A percentile compares a stretch with the other conserved stretches of the same genome.
Evolutionary conservation across 495 filamentous ascomycete species (phyloP).

Genomic region (Tetracladium marchalianum): DNA sequence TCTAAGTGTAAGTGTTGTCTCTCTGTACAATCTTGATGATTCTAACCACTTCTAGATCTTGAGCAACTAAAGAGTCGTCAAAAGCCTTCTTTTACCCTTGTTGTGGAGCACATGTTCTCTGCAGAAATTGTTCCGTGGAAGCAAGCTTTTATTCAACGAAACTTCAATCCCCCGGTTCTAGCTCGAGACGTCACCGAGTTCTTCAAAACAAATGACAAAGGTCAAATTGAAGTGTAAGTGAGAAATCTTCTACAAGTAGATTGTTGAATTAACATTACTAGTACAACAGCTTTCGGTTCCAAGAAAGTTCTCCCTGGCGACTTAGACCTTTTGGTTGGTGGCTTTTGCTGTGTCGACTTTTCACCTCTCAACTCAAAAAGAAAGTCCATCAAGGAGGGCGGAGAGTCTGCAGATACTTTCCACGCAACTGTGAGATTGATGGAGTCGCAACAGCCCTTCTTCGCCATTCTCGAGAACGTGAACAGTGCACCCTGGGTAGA

Average conservation of each 20-base stretch:
- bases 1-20: constrained; percentile 8
- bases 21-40: neutral
- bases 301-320: constrained; percentile 44
- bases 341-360: constrained; percentile 73
- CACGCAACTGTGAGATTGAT: constrained; percentile 51
- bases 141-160: constrained; percentile 72
- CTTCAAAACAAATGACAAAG: constrained; percentile 8
- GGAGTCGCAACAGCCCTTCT: constrained; percentile 40
- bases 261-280: constrained; percentile 25
- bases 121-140: constrained; percentile 73
- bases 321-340: constrained; percentile 62
- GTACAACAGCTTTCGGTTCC: constrained; percentile 64
- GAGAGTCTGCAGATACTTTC: constrained; percentile 66
- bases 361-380: constrained; percentile 41
- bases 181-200: constrained; percentile 67
- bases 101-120: constrained; percentile 60
- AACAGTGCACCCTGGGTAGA: constrained; percentile 48
- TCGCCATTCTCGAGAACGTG: constrained; percentile 74
- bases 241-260: neutral
- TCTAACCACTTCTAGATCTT: neutral
- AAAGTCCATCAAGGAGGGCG: constrained; percentile 37
- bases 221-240: neutral
- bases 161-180: constrained; percentile 51
- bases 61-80: no score
- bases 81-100: constrained; percentile 21